Base-by-base conservation (phyloP, 1,139 yeast species). In the Yamadazyma epiphylla region DNA sequence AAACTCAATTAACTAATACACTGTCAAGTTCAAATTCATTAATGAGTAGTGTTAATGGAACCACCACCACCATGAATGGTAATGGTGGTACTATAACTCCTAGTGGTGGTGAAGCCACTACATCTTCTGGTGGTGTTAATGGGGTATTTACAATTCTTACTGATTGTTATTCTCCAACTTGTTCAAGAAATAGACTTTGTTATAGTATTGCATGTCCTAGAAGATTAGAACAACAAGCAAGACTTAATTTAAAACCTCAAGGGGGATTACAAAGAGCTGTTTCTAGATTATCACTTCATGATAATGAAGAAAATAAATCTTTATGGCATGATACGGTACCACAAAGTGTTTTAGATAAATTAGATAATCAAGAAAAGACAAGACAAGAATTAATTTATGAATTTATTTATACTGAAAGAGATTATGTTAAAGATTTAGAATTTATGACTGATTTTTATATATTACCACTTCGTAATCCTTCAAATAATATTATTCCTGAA, bases 201-300 rank as follows among this genome's bases (percentile, higher is more conserved):
- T 91, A 91, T 58, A 84, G 95, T 32, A 89, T 91, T 45, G 94
- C 96, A n/a, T 91, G 98, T 60, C 98, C 98, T 8, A 74, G 96
- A 45, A 74, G 98, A 43, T 65, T 91, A 29, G 98, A 91, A 57
- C 98, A 91, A 55, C 97, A 91, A 52, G 96, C 96, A 3, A 70
- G 97, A 35, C 70, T 87, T 37, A 87, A 88, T 48, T 70, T 86
- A 76, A 86, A 87, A 54, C 88, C 94, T 5, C 85, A 85, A 47
- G 91, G 95, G 24, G 95, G 94, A 1, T 70, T 91, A 46, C 77
- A 80, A 42, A 69, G 95, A 25, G 88, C 94, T 5, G 94, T 86
- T 28, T 80, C 91, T 5, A 70, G 86, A 46, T 70, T 87, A 17
- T 81, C 95, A 2, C 58, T 86, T 27, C 82, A 82, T 42, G 83